Base-by-base conservation (phyloP, 116 monocot species). In the Cymodocea nodosa region DNA sequence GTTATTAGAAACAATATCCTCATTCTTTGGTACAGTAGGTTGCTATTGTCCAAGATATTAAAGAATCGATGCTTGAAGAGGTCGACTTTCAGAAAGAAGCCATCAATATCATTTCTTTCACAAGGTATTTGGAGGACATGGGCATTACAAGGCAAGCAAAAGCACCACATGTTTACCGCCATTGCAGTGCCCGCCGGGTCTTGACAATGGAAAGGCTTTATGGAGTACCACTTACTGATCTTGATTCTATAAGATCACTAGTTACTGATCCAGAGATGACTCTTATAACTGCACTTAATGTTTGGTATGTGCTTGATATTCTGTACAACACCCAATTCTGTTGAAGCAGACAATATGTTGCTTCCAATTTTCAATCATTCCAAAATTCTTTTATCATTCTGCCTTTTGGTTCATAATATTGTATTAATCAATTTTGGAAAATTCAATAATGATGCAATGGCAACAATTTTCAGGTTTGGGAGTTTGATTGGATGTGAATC, bases 171-270 rank as follows among this genome's bases (percentile, higher is more conserved):
- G 79, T 94, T 48, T 94, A 87, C 74, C 70, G 51, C 0, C 81
- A 90, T 50, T 94, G 90, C 59, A 90, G 90, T 75, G 83, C 87
- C 25, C 70, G 74, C 25, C 84, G 85, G 18, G 78, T 90, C 23
- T 71, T 94, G 64, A 94, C 94, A 57, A 94, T 94, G 94, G 94
- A 90, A 65, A 89, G 90, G 72, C 84, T 94, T 53, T 90, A 90
- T 74, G 94, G 90, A 68, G 90, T 94, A 71, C 94, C 94, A 68
- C 79, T 94, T 53, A 94, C 94, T 67, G 94, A 94, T 77, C 87
- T 94, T 68, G 87, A 90, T 72, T 90, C 90, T 55, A 94, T 94
- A 64, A 84, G 77, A 62, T 82, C 87, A 51, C 77, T 90, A 66
- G 79, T 79, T 69, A 79, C 82, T 64, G 90, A 94, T 78, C 94